phyloP scores from a whole-genome alignment of 2,329 filamentous ascomycete genomes.

The Aureobasidium melanogenum region DNA sequence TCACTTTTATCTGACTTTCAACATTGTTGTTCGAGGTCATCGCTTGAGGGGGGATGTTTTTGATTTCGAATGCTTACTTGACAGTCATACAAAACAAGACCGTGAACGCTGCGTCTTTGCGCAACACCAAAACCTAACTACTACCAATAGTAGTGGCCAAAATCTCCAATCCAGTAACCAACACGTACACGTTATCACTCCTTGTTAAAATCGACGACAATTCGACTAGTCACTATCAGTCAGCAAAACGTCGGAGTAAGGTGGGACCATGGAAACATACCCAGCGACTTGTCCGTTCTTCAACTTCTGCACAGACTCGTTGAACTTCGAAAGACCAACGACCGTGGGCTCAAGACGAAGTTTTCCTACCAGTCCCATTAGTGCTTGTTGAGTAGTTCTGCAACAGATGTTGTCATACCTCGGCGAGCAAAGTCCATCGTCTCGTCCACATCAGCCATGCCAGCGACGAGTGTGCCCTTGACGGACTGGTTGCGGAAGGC shows the following conservation, averaged over 20 bases:
- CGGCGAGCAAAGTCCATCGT: slow-evolving; percentile 41
- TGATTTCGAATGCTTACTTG: too few relatives aligned
- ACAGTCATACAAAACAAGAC: too few relatives aligned
- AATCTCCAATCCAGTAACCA: not conserved
- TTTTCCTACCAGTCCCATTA: not conserved
- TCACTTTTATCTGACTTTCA: too few relatives aligned
- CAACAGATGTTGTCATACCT: slow-evolving; percentile 34
- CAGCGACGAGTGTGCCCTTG: slow-evolving; percentile 36
- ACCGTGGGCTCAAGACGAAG: slow-evolving; percentile 30
- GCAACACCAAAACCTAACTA: not conserved
- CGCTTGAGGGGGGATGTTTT: too few relatives aligned
- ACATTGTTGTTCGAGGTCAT: too few relatives aligned
- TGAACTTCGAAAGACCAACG: slow-evolving; percentile 37
- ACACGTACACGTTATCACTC: not conserved
- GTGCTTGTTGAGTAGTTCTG: slow-evolving; percentile 20
- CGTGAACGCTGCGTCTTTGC: too few relatives aligned
- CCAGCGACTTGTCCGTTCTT: slow-evolving; percentile 43
- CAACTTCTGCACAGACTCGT: slow-evolving; percentile 44
- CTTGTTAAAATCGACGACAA: slow-evolving; percentile 46
- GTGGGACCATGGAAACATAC: not conserved
- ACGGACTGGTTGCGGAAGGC: slow-evolving; percentile 27
- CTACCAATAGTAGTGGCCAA: not conserved
- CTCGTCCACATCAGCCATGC: slow-evolving; percentile 39
- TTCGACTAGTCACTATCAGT: slow-evolving; percentile 20
- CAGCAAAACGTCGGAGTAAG: not conserved